Evolutionary conservation across 495 filamentous ascomycete genomes (phyloP).

Genomic region (Penicilliopsis zonata): DNA sequence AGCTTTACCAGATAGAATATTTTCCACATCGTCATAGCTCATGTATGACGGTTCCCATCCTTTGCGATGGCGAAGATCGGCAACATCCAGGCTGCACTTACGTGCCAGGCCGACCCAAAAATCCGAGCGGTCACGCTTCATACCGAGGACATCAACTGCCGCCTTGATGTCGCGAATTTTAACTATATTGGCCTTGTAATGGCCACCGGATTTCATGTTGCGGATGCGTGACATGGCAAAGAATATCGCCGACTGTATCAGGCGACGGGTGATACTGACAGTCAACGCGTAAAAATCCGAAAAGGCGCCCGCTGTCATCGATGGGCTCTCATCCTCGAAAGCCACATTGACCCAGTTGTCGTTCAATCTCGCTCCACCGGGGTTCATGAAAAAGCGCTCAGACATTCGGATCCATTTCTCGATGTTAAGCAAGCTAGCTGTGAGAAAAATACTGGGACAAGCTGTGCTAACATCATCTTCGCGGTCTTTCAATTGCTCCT

Average conservation of each 20-base stretch:
- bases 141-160: conserved; percentile 40
- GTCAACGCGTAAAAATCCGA: conserved; percentile 62
- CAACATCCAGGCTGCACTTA: conserved; percentile 45
- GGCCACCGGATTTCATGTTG: conserved; percentile 23
- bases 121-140: conserved; percentile 22
- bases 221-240: conserved; percentile 48
- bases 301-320: conserved; percentile 55
- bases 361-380: conserved; percentile 32
- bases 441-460: conserved; percentile 26
- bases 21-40: conserved; percentile 44
- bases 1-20: conserved; percentile 19
- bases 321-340: conserved; percentile 39
- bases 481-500: conserved; percentile 14
- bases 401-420: conserved; percentile 54
- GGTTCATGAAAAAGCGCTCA: conserved; percentile 68
- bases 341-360: conserved; percentile 54
- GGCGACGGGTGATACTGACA: conserved; percentile 50
- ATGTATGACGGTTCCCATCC: conserved; percentile 24
- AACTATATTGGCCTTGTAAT: conserved; percentile 27
- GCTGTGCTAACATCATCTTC: conserved; percentile 13
- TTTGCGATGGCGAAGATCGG: conserved; percentile 24
- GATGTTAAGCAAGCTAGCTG: conserved; percentile 45
- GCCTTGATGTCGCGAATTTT: conserved; percentile 50
- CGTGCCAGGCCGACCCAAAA: conserved; percentile 52
- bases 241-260: conserved; percentile 55